These are phyloP conservation scores for Podospora fimiseda DNA, from an alignment of 495 filamentous ascomycete genomes.

Conservation along the genomic window DNA sequence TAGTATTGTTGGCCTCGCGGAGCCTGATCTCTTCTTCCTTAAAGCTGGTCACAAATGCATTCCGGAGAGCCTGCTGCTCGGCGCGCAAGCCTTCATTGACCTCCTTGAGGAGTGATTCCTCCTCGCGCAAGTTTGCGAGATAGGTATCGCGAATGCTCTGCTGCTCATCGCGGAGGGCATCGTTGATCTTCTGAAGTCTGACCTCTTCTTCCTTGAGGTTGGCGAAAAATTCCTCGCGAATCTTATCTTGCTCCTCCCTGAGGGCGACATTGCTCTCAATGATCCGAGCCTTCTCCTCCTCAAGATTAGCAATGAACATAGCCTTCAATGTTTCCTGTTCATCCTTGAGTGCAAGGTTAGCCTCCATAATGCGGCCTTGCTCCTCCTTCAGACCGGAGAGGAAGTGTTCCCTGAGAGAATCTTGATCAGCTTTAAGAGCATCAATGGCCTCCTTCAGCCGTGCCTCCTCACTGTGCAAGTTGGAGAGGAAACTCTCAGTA, in stretches of 20 bases:
- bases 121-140: slow-evolving; percentile 49
- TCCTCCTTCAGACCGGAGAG: slow-evolving; percentile 11
- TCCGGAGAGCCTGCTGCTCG: slow-evolving; percentile 23
- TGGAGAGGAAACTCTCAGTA: slow-evolving; percentile 22
- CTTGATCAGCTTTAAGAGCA: slow-evolving; percentile 13
- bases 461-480: slow-evolving; percentile 20
- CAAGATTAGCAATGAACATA: slow-evolving; percentile 29
- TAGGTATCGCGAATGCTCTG: slow-evolving; percentile 44
- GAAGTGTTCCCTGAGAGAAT: slow-evolving; percentile 10
- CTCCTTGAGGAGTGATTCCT: slow-evolving; percentile 56
- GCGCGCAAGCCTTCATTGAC: slow-evolving; percentile 20
- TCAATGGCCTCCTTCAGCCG: slow-evolving; percentile 18
- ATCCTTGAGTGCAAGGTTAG: slow-evolving; percentile 8
- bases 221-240: slow-evolving; percentile 47
- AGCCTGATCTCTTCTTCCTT: slow-evolving; percentile 45
- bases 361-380: slow-evolving; percentile 5
- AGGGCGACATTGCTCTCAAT: slow-evolving; percentile 37
- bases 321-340: slow-evolving; percentile 13
- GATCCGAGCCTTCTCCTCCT: slow-evolving; percentile 47
- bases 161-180: slow-evolving; percentile 25
- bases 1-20: slow-evolving; percentile 60
- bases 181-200: slow-evolving; percentile 16
- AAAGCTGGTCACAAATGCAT: slow-evolving; percentile 17
- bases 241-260: slow-evolving; percentile 64
- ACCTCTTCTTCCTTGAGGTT: slow-evolving; percentile 22